Percentiles rank a stretch among this genome's conserved stretches.
These are phyloP conservation scores for Hymenotorrendiella dingleyae DNA, from an alignment of 2,329 filamentous ascomycete species.

Conservation along the genomic window DNA sequence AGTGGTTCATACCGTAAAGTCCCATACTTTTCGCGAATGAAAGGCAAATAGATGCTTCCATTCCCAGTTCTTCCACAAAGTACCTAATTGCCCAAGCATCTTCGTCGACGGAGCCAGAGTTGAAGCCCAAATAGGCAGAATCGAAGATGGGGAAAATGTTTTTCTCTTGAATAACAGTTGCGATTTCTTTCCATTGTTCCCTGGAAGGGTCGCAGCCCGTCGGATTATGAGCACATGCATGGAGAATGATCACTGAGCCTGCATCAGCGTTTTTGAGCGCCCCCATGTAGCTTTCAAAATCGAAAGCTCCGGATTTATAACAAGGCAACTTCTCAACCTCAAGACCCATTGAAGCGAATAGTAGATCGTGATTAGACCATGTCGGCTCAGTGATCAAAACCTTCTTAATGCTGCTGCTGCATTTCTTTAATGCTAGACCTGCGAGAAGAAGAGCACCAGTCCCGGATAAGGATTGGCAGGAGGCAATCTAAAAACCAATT, in stretches of 20 bases:
- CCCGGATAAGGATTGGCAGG: conserved; percentile 36
- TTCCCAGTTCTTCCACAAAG: conserved; percentile 30
- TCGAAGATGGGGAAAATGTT: conserved; percentile 31
- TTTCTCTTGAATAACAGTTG: conserved; percentile 16
- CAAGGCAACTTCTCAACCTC: conserved; percentile 32
- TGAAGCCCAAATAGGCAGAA: conserved; percentile 31
- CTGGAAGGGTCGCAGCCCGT: conserved; percentile 36
- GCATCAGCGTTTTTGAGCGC: conserved; percentile 26
- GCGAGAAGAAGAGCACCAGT: conserved; percentile 36
- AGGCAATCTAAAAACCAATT: conserved; percentile 30
- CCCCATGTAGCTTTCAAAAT: conserved; percentile 30
- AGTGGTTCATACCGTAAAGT: conserved; percentile 34
- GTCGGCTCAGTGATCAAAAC: conserved; percentile 37
- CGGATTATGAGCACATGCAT: conserved; percentile 40
- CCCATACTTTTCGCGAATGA: conserved; percentile 59
- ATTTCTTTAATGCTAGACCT: conserved; percentile 28
- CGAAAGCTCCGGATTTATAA: conserved; percentile 30
- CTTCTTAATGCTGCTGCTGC: conserved; percentile 20
- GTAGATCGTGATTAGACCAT: conserved; percentile 36
- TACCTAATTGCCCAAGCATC: conserved; percentile 30
- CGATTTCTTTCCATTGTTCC: conserved; percentile 31
- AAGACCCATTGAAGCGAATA: conserved; percentile 33
- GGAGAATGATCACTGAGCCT: conserved; percentile 32
- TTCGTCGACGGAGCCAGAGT: conserved; percentile 27
- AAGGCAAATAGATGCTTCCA: conserved; percentile 50